A percentile compares a stretch with the other conserved stretches of the same genome.
Conservation (phyloP, 257 asterid genomes). For the Eucommia ulmoides region DNA sequence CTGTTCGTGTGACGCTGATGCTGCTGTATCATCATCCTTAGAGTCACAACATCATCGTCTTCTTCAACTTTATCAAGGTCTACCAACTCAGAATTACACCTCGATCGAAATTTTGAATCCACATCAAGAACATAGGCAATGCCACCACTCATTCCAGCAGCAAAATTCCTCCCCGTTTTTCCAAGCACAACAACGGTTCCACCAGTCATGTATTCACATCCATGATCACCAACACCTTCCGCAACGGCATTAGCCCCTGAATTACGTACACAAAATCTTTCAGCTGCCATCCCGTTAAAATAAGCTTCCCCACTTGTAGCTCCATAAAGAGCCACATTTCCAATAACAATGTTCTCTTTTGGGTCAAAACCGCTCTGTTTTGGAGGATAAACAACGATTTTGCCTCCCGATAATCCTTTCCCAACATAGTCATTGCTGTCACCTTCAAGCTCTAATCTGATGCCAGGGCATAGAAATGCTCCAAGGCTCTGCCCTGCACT, state of each 20-base stretch:
- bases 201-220: constrained; percentile 99
- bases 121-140: constrained; percentile 81
- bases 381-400: constrained; percentile 84
- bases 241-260: constrained; percentile 96
- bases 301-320: constrained; percentile 95
- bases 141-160: constrained; percentile 99
- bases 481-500: constrained; percentile 99
- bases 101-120: constrained; percentile 55
- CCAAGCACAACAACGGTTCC: constrained; percentile 91
- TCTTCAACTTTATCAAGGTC: constrained; percentile 89
- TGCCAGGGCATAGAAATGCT: constrained; percentile 92
- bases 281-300: constrained; percentile 99
- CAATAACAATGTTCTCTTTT: constrained; percentile 87
- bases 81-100: constrained; percentile 83
- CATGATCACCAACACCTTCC: constrained; percentile 99
- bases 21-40: constrained; percentile 93
- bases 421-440: constrained; percentile 99
- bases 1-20: constrained; percentile 95
- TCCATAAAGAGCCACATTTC: constrained; percentile 95
- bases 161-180: constrained; percentile 89
- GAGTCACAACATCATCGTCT: constrained; percentile 70
- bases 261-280: constrained; percentile 93
- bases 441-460: constrained; percentile 95
- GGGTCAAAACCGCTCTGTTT: constrained; percentile 81
- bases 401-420: constrained; percentile 96